Base-by-base conservation (phyloP, 2,329 filamentous ascomycete species). In the Saccharata proteae region DNA sequence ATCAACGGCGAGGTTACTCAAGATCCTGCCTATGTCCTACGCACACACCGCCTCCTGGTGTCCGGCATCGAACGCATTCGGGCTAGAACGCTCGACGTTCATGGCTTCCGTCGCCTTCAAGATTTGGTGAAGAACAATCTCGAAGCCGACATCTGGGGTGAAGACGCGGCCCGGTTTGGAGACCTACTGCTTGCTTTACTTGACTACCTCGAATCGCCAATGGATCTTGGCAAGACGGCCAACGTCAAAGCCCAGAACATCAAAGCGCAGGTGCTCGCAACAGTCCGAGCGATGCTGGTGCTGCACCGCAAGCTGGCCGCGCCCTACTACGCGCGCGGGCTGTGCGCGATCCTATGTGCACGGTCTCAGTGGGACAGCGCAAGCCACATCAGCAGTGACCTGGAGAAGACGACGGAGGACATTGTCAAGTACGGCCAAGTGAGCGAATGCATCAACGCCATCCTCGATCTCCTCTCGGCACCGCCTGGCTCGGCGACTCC, bases 101-200 rank as follows among this genome's bases (percentile, higher is more conserved):
- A 85, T 47, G 80, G 80, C 35, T 84, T 86, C 64, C 72, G 80
- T 32, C 80, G 81, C 46, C 62, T 86, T 29, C 80, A 86, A 51
- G 76, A 76, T 22, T 67, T 85, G 40, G 67, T 84, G 37, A 75
- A 78, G 40, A 76, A 80, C 36, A 71, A 66, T 47, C 69, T 68
- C 15, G n/a, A n/a, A n/a, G 52, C 56, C 44, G 66, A 74, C 10
- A 63, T 73, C 13, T 74, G 80, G 47, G 65, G 67, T 2, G 71
- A 77, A 37, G 72, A 77, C 28, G 74, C 78, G 44, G 74, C 78
- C 32, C 78, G 72, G 41, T 84, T 83, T 38, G 71, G 78, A 40
- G 65, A 74, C 6, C 63, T 86, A 2, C 58, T 85, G 20, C 44
- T 69, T 3, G 77, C 75, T 1, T 64, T 84, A 13, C 79, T 86